Conservation (phyloP, 106 monocot genomes). For the Acanthochlamys bracteata region DNA sequence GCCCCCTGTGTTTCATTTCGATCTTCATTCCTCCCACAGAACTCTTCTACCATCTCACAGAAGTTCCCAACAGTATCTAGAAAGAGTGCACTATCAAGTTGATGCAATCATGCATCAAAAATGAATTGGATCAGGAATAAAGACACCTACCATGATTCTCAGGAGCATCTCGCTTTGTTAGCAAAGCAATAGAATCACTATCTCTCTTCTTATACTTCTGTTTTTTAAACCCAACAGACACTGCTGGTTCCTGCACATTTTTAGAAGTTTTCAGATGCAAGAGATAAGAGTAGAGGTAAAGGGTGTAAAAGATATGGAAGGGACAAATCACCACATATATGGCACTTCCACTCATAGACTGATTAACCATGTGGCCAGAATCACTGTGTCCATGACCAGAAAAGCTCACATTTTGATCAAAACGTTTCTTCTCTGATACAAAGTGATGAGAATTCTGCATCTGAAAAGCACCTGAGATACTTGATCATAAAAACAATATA, state of each 20-base stretch:
- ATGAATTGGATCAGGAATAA: not conserved
- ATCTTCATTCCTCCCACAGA: constrained; percentile 84
- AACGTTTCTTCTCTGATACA: constrained; percentile 37
- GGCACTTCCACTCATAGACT: constrained; percentile 26
- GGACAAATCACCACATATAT: constrained; percentile 38
- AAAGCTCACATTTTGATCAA: constrained; percentile 27
- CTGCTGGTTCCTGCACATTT: constrained; percentile 32
- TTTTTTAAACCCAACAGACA: constrained; percentile 47
- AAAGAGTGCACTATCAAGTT: constrained; percentile 2
- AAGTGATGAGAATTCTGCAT: constrained; percentile 30
- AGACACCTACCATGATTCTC: constrained; percentile 57
- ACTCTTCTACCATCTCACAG: constrained; percentile 70
- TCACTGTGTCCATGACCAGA: constrained; percentile 22
- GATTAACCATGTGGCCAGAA: constrained; percentile 9
- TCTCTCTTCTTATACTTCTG: constrained; percentile 79
- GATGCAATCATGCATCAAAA: not conserved
- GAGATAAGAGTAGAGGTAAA: constrained; percentile 5
- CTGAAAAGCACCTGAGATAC: constrained; percentile 74
- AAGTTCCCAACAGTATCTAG: constrained; percentile 46
- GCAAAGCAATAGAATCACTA: constrained; percentile 22
- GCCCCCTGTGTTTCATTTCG: constrained; percentile 33
- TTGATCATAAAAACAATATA: constrained; percentile 28
- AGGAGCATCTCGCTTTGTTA: constrained; percentile 30
- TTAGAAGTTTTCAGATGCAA: constrained; percentile 3
- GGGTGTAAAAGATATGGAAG: not conserved